Evolutionary conservation across 1,284 basidiomycete genomes (phyloP), one percentile per base, ranked within the genome.

Genomic region (Hortiboletus rubellus): DNA sequence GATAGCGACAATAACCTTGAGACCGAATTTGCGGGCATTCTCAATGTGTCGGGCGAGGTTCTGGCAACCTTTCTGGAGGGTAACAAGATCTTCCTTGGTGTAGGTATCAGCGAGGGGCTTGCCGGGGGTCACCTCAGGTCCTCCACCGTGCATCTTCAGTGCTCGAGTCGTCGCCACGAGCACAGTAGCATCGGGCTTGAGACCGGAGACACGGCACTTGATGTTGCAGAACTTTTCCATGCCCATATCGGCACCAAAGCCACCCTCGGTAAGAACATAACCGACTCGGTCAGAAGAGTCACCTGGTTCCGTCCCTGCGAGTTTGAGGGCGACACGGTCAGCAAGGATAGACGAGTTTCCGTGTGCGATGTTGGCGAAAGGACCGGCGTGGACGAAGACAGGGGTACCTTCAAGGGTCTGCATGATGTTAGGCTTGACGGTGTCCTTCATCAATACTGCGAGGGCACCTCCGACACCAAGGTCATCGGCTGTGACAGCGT

Each of bases 211-310:
- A 57, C 97, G 88, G 73, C 96, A 98, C 78, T 99, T 99, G 83
- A 99, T 99, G 79, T 99, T 98, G 83, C 95, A 98, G 83, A 99
- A 99, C 77, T 99, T 96, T 78, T 96, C 93, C 92, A 96, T 94
- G 62, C 95, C 96, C 85, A 99, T 99, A 75, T 99, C 96, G 27
- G 97, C 96, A 61, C 96, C 97, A 75, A 99, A 99, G 27, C 96
- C 96, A 69, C 96, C 96, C 77, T 99, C 96, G 40, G 96, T 99
- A 65, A 99, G 87, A 58, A 99, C 97, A 69, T 98, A 99, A 38
- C 96, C 96, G 45, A 89, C 86, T 57, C 88, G 86, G 55, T 90
- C 87, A 11, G 86, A 66, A 2, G 84, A 77, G 69, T 98, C 96
- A 53, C 95, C 96, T 65, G 91, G 83, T 74, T 99, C 96, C n/a